These are phyloP conservation scores for Gynostemma pentaphyllum DNA, from an alignment of 306 rosid species.

Conservation along the genomic window DNA sequence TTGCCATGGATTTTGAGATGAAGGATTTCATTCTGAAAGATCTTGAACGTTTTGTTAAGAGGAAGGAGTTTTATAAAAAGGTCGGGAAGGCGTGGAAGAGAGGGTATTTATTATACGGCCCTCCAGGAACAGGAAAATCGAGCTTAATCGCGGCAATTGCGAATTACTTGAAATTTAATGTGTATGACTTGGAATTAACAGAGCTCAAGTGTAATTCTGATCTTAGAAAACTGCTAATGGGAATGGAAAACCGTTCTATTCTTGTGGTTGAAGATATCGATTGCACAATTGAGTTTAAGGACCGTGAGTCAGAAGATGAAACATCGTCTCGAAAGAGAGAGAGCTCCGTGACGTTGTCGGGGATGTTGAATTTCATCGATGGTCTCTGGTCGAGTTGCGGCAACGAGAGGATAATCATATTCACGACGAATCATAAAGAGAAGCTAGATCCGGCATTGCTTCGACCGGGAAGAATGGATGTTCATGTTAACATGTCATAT, in stretches of 20 bases:
- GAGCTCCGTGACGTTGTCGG: conserved; percentile 25
- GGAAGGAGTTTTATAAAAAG: conserved; percentile 47
- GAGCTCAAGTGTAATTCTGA: conserved; percentile 23
- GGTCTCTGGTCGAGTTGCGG: conserved; percentile 36
- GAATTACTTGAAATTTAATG: conserved; percentile 39
- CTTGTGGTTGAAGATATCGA: conserved; percentile 66
- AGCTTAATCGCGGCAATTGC: conserved; percentile 80
- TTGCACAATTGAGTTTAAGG: conserved; percentile 35
- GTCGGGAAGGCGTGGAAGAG: conserved; percentile 86
- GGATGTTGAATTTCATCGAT: conserved; percentile 29
- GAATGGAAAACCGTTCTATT: conserved; percentile 46
- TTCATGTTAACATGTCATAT: conserved; percentile 35
- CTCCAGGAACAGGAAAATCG: conserved; percentile 83
- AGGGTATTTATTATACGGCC: conserved; percentile 66
- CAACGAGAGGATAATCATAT: conserved; percentile 29
- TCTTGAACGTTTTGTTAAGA: conserved; percentile 35
- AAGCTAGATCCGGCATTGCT: conserved; percentile 27
- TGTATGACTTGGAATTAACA: conserved; percentile 59
- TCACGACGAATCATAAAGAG: conserved; percentile 34
- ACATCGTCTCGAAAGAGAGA: neutral
- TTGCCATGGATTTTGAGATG: conserved; percentile 40
- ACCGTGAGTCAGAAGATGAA: conserved; percentile 15
- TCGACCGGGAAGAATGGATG: conserved; percentile 34
- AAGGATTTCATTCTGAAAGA: conserved; percentile 37
- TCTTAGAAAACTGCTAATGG: conserved; percentile 31